These are phyloP conservation scores for Populus pruinosa DNA, from an alignment of 345 rosid genomes.

Conservation along the genomic window DNA sequence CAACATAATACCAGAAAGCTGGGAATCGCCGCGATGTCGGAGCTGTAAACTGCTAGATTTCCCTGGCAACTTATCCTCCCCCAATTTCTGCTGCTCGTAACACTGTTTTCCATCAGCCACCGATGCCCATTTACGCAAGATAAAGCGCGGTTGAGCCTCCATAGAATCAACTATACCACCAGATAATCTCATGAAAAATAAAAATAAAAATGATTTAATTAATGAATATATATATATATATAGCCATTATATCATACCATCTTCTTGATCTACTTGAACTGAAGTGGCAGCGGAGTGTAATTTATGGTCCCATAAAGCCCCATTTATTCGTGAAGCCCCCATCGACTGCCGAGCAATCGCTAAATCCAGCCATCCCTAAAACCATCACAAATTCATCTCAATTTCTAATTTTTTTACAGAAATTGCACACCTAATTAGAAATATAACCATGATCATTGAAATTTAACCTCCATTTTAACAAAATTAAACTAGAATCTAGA, in stretches of 20 bases:
- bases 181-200: neutral
- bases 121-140: constrained; percentile 69
- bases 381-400: neutral
- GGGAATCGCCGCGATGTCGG: constrained; percentile 41
- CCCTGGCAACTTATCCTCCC: constrained; percentile 30
- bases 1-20: constrained; percentile 47
- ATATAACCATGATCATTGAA: too few relatives aligned
- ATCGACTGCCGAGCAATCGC: constrained; percentile 88
- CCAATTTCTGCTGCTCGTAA: constrained; percentile 23
- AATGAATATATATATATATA: neutral
- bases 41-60: constrained; percentile 37
- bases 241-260: constrained; percentile 23
- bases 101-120: constrained; percentile 27
- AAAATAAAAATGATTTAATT: neutral
- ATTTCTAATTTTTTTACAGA: neutral
- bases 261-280: constrained; percentile 41
- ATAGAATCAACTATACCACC: constrained; percentile 37
- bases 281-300: constrained; percentile 71
- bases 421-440: neutral
- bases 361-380: constrained; percentile 88
- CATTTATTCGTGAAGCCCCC: constrained; percentile 80
- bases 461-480: neutral
- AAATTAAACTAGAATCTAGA: neutral
- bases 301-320: constrained; percentile 71
- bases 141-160: constrained; percentile 46